Base-by-base conservation (phyloP, 176 grass and related monocot genomes). In the Juncus inflexus region DNA sequence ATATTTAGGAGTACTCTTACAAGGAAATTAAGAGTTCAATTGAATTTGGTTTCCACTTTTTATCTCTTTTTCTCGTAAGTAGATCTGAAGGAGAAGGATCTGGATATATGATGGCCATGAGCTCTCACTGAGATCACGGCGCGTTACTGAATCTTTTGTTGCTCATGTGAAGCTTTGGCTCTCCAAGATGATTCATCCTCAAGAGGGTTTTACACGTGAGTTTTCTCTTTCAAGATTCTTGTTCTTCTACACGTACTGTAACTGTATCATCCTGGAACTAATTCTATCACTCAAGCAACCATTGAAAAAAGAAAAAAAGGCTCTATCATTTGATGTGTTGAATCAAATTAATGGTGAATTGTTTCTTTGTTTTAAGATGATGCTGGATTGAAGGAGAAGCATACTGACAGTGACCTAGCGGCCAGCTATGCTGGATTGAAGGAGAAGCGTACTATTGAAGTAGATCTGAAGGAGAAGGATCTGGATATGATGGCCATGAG, bases 381-480 rank as follows among this genome's bases (percentile, higher is more conserved):
- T 94, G 80, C 85, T 78, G 89, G 16, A 14, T 73, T 92, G 62
- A 90, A 86, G 76, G 76, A 83, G 43, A 99, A 99, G 71, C 9
- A 37, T 58, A 40, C 39, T 8, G 53, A 71, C n/a, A 52, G 15
- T 45, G 67, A 71, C 52, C 28, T 42, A 43, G 37, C 39, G n/a
- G n/a, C n/a, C n/a, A n/a, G n/a, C n/a, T n/a, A n/a, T n/a, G n/a
- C n/a, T n/a, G n/a, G n/a, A n/a, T n/a, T n/a, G n/a, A n/a, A n/a
- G n/a, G n/a, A n/a, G n/a, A n/a, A n/a, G n/a, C n/a, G n/a, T n/a
- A n/a, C n/a, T n/a, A n/a, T n/a, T 7, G 83, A 76, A 0, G 84
- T 82, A 2, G 95, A 99, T 63, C 54, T 90, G 61, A 79, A 11
- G 10, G 86, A 90, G 69, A 47, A 52, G 68, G 95, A 99, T 55